A percentile compares a stretch with the other conserved stretches of the same genome.
Evolutionary conservation across 2,329 filamentous ascomycete species (phyloP).

Genomic region (Aureobasidium sp.): DNA sequence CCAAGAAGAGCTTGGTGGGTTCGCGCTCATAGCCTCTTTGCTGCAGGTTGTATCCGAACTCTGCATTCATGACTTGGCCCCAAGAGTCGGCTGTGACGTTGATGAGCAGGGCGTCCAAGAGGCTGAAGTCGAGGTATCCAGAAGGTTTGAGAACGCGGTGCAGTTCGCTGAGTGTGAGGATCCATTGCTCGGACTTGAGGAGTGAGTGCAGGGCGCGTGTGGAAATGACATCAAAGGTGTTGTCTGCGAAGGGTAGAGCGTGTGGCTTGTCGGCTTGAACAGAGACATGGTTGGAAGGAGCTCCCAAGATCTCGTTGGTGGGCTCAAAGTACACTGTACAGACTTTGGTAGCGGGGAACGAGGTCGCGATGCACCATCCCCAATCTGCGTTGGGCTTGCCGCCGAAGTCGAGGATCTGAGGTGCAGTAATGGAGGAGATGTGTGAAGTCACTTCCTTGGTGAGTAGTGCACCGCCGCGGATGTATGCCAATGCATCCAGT

Average conservation of each 20-base stretch:
- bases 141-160: constrained; percentile 87
- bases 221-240: constrained; percentile 85
- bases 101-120: constrained; percentile 85
- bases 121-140: constrained; percentile 81
- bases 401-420: constrained; percentile 75
- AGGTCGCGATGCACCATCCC: constrained; percentile 87
- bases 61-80: constrained; percentile 74
- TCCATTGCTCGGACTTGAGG: constrained; percentile 83
- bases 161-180: constrained; percentile 74
- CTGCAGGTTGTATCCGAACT: constrained; percentile 85
- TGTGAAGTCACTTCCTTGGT: constrained; percentile 42
- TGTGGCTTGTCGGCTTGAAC: constrained; percentile 51
- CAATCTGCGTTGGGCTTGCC: constrained; percentile 82
- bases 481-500: constrained; percentile 50
- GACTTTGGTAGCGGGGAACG: constrained; percentile 79
- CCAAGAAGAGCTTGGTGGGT: constrained; percentile 73
- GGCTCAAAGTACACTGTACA: constrained; percentile 54
- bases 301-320: constrained; percentile 62
- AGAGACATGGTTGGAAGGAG: constrained; percentile 80
- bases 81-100: constrained; percentile 60
- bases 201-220: constrained; percentile 78
- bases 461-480: constrained; percentile 53
- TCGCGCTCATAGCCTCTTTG: constrained; percentile 82
- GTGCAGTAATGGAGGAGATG: constrained; percentile 31
- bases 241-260: constrained; percentile 73